phyloP scores from a whole-genome alignment of 352 stramenopile species.

The Pythium rishiriense region DNA sequence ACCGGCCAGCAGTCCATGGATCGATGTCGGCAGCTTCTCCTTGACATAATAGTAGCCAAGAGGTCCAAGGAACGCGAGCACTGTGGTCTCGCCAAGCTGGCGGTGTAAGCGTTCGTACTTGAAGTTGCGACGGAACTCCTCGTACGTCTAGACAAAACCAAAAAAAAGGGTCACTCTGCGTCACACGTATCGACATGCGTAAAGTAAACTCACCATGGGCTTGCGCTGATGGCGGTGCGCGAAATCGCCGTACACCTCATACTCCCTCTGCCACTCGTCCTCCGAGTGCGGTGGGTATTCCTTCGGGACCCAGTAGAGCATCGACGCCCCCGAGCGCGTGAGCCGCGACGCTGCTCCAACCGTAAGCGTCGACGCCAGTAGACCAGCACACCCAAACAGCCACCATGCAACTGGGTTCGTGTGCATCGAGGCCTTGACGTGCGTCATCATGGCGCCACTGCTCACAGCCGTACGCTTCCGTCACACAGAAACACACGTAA shows the following conservation, averaged over 20 bases:
- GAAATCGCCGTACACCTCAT: slow-evolving; percentile 94
- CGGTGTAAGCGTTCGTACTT: slow-evolving; percentile 91
- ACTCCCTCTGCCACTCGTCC: slow-evolving; percentile 93
- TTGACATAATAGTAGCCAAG: slow-evolving; percentile 90
- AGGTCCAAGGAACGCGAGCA: slow-evolving; percentile 88
- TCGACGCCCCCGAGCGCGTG: slow-evolving; percentile 93
- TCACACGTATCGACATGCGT: too few relatives aligned
- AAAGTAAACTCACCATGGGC: too few relatives aligned
- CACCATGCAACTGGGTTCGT: slow-evolving; percentile 83
- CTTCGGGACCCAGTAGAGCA: slow-evolving; percentile 94
- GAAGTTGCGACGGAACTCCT: slow-evolving; percentile 97
- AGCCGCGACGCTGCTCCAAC: slow-evolving; percentile 94
- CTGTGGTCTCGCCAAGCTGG: slow-evolving; percentile 91
- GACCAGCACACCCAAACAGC: slow-evolving; percentile 89
- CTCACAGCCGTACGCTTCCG: slow-evolving; percentile 10
- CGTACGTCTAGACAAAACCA: slow-evolving; percentile 68
- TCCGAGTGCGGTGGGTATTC: slow-evolving; percentile 83
- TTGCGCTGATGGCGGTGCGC: slow-evolving; percentile 92
- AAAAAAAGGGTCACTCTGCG: background rate
- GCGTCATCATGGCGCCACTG: slow-evolving; percentile 5
- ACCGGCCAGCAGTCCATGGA: slow-evolving; percentile 45
- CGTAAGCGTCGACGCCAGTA: slow-evolving; percentile 94
- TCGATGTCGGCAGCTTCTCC: slow-evolving; percentile 55
- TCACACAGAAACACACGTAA: background rate
- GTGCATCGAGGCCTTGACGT: slow-evolving; percentile 36